phyloP scores from a whole-genome alignment of 305 asterid genomes.

The Solanum aculeatissimum region DNA sequence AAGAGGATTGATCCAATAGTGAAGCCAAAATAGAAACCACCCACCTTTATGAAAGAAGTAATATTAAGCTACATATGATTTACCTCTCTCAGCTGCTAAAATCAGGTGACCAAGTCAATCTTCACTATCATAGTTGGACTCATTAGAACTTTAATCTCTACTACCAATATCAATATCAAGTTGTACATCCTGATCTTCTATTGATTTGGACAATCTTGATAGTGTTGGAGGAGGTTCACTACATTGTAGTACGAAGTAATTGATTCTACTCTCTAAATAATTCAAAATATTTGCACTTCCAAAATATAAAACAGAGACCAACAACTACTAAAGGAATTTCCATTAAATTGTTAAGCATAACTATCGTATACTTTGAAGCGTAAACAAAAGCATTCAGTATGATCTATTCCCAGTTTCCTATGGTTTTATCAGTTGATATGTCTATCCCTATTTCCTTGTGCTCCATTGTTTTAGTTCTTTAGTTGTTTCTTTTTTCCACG shows the following conservation, averaged over 20 bases:
- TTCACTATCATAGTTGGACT: neutral
- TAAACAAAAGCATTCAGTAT: too few relatives aligned
- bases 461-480: neutral
- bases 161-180: neutral
- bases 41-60: neutral
- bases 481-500: too few relatives aligned
- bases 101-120: neutral
- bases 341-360: neutral
- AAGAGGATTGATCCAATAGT: neutral
- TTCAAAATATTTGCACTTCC: neutral
- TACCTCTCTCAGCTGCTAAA: neutral
- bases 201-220: neutral
- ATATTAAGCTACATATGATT: neutral
- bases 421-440: neutral
- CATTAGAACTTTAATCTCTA: neutral
- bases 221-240: neutral
- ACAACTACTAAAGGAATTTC: too few relatives aligned
- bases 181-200: neutral
- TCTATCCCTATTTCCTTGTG: neutral
- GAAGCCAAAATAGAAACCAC: neutral
- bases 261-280: neutral
- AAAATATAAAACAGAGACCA: too few relatives aligned
- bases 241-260: neutral
- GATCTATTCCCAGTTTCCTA: too few relatives aligned
- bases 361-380: neutral